Conservation (phyloP, 768 basidiomycete genomes). For the Leccinum barrowsii region DNA sequence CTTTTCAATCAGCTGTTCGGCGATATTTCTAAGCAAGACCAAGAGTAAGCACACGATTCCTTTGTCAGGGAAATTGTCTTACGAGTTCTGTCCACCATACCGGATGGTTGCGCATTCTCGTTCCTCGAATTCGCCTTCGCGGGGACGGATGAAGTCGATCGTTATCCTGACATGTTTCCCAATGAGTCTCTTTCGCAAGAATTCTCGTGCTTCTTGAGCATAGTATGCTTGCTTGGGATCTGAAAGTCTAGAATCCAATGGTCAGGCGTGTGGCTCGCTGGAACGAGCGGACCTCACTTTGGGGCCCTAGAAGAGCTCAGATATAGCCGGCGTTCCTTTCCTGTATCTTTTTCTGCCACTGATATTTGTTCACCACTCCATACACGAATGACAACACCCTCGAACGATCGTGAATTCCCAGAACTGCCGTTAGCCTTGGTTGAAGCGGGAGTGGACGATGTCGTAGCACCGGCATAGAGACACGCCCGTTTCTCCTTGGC, state of each 20-base stretch:
- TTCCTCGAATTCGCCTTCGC: slow-evolving; percentile 91
- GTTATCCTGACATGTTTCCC: slow-evolving; percentile 83
- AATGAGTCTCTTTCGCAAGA: slow-evolving; percentile 86
- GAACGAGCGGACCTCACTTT: slow-evolving; percentile 47
- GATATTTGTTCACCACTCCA: slow-evolving; percentile 94
- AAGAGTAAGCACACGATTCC: slow-evolving; percentile 1
- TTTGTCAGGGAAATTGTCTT: slow-evolving; percentile 23
- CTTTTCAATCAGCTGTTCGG: slow-evolving; percentile 91
- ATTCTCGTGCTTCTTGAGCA: slow-evolving; percentile 90
- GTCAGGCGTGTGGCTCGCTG: slow-evolving; percentile 1
- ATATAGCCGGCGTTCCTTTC: slow-evolving; percentile 79
- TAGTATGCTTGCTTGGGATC: slow-evolving; percentile 86
- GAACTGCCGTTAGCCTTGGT: slow-evolving; percentile 46
- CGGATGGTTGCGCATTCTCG: slow-evolving; percentile 89
- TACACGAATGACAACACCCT: slow-evolving; percentile 78
- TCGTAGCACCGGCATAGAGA: slow-evolving; percentile 61
- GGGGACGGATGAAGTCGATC: slow-evolving; percentile 87
- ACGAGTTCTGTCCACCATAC: slow-evolving; percentile 80
- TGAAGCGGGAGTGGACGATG: slow-evolving; percentile 30
- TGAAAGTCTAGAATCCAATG: slow-evolving; percentile 49
- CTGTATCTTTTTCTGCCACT: slow-evolving; percentile 65
- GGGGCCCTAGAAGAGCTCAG: slow-evolving; percentile 87
- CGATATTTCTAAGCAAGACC: slow-evolving; percentile 65
- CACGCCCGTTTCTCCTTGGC: slow-evolving; percentile 74
- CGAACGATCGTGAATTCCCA: slow-evolving; percentile 56